Evolutionary conservation across 371 early-diverging fungal genomes (phyloP).

Genomic region (Rhizopus arrhizus): DNA sequence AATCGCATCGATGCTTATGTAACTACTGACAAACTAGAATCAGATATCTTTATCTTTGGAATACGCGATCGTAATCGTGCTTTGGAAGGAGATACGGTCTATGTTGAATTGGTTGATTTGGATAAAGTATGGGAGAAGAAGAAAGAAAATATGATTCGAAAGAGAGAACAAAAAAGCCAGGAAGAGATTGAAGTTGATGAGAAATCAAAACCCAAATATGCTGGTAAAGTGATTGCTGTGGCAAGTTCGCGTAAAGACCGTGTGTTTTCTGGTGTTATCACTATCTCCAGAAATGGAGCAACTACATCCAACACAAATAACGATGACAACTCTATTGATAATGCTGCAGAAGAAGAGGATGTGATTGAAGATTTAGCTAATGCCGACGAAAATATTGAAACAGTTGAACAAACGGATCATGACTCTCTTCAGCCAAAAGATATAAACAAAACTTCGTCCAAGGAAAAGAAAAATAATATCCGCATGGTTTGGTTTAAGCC

Average conservation of each 20-base stretch:
- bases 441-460: background rate
- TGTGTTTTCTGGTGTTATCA: conserved; percentile 45
- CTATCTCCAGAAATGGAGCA: background rate
- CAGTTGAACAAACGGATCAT: background rate
- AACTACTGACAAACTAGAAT: conserved; percentile 40
- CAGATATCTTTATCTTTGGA: conserved; percentile 65
- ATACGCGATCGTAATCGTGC: conserved; percentile 72
- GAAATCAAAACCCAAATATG: conserved; percentile 24
- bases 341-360: conserved; percentile 2
- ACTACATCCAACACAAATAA: background rate
- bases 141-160: conserved; percentile 21
- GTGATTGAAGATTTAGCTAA: background rate
- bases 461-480: conserved; percentile 1
- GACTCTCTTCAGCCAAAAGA: conserved; percentile 8
- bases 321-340: background rate
- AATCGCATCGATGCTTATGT: conserved; percentile 72
- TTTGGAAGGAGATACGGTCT: conserved; percentile 74
- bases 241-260: conserved; percentile 44
- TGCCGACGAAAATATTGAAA: background rate
- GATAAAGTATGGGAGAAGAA: conserved; percentile 42
- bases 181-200: conserved; percentile 30
- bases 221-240: conserved; percentile 51
- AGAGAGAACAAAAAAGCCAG: conserved; percentile 13
- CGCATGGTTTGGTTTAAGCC: conserved; percentile 54
- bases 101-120: conserved; percentile 57